Evolutionary conservation across 2,329 filamentous ascomycete genomes (phyloP), one percentile per base, ranked within the genome.

Genomic region (Septoria linicola): DNA sequence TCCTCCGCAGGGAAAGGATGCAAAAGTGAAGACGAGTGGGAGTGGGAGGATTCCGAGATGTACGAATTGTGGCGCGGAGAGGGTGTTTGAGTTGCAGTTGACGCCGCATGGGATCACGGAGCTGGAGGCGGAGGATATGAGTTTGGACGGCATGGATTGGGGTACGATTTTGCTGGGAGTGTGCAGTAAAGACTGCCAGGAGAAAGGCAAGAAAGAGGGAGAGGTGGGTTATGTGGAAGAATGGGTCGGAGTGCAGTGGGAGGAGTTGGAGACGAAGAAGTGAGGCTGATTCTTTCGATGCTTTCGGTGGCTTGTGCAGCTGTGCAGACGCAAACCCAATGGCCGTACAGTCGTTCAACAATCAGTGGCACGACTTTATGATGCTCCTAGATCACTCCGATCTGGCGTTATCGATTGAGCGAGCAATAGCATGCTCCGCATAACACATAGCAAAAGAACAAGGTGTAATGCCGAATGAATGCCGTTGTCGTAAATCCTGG

Each of bases 201-300:
- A 82, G 13, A 69, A 70, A 4, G 79, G 80, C 0, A 77, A 82
- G 5, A 54, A 59, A 43, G 74, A 78, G 30, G 87, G 83, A 0
- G 78, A 83, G 64, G 80, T 84, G 0, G 88, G 85, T 1, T 97
- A 95, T 71, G 65, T 90, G 14, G 93, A 97, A 75, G 93, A 99
- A 72, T 99, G 93, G 92, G 84, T 81, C n/a, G 93, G 92, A 5
- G 93, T 97, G 58, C 93, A 99, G 71, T 99, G 92, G 93, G 93
- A 99, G 72, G 91, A 96, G 70, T 64, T 75, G 35, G 66, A 66
- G 31, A 42, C 37, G 30, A 54, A 53, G 21, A 54, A 53, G 23
- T 53, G 31, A 34, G n/a, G 41, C n/a, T n/a, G n/a, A n/a, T n/a
- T n/a, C n/a, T n/a, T n/a, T n/a, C n/a, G n/a, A n/a, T n/a, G n/a